Conservation (phyloP, 2,329 filamentous ascomycete genomes). For the Ceratocystis papillata region DNA sequence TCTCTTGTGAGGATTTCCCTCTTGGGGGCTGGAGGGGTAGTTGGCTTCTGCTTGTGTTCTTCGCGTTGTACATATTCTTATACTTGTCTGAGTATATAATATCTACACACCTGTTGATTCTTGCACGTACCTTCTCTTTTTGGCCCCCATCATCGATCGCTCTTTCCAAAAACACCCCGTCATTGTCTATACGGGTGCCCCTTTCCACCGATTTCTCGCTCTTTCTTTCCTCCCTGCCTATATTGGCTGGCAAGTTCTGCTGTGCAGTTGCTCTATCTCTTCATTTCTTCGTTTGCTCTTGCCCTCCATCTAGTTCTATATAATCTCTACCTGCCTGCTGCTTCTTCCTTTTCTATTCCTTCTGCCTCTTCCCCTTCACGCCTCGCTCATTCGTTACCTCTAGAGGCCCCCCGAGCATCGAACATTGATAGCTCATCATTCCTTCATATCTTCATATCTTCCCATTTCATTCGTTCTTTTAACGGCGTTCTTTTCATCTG, state of each 20-base stretch:
- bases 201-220: background rate
- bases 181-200: background rate
- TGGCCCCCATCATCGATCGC: slow-evolving; percentile 3
- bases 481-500: slow-evolving; percentile 5
- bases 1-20: background rate
- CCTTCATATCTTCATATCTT: background rate
- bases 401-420: background rate
- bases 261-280: slow-evolving; percentile 23
- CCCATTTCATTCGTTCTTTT: slow-evolving; percentile 13
- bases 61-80: background rate
- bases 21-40: no score
- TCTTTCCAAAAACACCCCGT: background rate
- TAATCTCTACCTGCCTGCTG: background rate
- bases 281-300: background rate
- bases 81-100: background rate
- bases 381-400: background rate
- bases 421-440: background rate
- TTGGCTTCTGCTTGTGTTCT: background rate
- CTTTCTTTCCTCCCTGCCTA: slow-evolving; percentile 19
- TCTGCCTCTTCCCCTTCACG: background rate
- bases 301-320: background rate
- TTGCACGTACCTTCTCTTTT: slow-evolving; percentile 18
- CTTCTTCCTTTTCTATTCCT: background rate
- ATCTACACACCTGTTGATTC: slow-evolving; percentile 24
- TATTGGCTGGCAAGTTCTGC: slow-evolving; percentile 15